These are phyloP conservation scores for Neurospora sp. DNA, from an alignment of 495 filamentous ascomycete genomes.

Conservation along the genomic window DNA sequence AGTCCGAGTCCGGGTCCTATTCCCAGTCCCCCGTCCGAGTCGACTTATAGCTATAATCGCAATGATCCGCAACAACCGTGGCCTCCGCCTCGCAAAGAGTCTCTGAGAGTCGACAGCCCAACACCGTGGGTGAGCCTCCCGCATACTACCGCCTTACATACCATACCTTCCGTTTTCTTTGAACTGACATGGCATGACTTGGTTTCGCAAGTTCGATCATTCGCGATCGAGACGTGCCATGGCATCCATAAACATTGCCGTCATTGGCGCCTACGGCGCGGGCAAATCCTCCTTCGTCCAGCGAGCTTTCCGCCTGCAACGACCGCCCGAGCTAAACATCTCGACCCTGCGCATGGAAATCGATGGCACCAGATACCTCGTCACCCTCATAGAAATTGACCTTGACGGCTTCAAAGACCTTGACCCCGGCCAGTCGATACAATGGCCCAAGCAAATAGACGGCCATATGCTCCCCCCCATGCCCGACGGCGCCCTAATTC, in stretches of 20 bases:
- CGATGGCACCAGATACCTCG: slow-evolving; percentile 64
- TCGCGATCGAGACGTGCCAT: slow-evolving; percentile 24
- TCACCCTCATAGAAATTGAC: slow-evolving; percentile 71
- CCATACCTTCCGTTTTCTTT: background rate
- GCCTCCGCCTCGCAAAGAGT: slow-evolving; percentile 32
- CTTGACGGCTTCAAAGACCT: slow-evolving; percentile 54
- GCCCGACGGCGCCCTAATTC: slow-evolving; percentile 63
- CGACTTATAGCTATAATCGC: slow-evolving; percentile 14
- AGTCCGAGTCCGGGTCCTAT: background rate
- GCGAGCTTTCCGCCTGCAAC: slow-evolving; percentile 60
- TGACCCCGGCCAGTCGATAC: slow-evolving; percentile 53
- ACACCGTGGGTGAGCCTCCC: slow-evolving; percentile 26
- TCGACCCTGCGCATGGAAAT: slow-evolving; percentile 62
- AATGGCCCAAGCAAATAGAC: slow-evolving; percentile 67
- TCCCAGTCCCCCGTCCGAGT: background rate
- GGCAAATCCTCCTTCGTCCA: slow-evolving; percentile 90
- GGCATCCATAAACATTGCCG: slow-evolving; percentile 70
- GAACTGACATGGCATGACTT: background rate
- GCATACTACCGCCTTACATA: background rate
- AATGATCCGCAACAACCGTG: slow-evolving; percentile 27
- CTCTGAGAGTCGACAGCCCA: slow-evolving; percentile 22
- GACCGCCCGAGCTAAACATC: slow-evolving; percentile 42
- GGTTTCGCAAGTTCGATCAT: slow-evolving; percentile 13
- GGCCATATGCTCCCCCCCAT: slow-evolving; percentile 59
- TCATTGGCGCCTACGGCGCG: slow-evolving; percentile 69